Base-by-base conservation (phyloP, 257 asterid species). In the Phtheirospermum japonicum region DNA sequence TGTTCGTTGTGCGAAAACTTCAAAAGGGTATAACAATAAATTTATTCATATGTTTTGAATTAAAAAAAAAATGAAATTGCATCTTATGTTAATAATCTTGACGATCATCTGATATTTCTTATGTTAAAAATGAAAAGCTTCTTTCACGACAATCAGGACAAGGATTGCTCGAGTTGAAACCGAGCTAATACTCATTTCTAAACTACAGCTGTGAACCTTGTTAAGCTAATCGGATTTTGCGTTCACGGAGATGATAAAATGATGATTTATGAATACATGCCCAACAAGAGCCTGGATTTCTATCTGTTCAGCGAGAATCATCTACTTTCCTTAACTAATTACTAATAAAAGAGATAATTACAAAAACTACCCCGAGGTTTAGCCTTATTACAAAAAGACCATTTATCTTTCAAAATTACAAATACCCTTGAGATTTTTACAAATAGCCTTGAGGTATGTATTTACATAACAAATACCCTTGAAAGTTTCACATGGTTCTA, bases 141-240 rank as follows among this genome's bases (percentile, higher is more conserved):
- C 81, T 87, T 10, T 82, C 88, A 0, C 73, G 62, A 54, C 70
- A 69, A 9, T 87, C 90, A 0, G 82, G 81, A 30, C 90, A 87
- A 49, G 95, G 94, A 33, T 49, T 79, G 33, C 70, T 61, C 10
- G 94, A 87, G 79, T 81, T 87, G 82, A 84, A 51, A 80, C 74
- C 4, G 90, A 87, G 75, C 76, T 84, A 0, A 67, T 74, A 40
- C 85, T 87, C 11, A 75, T 87, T 46, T 80, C 88, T 20, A 83
- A 85, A 53, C 67, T 87, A 55, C 85, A 85, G 54, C 94, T 68
- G 81, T 78, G 16, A 82, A 87, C 72, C 85, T 85, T 46, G 89
- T 87, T 18, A 74, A 71, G 59, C 73, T 87, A 30, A n/a, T 72
- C 0, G 93, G 93, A 5, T 82, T 77, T 17, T 75, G 90, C 75